Conservation (phyloP, 2,329 filamentous ascomycete genomes). For the Blastomyces gilchristii region DNA sequence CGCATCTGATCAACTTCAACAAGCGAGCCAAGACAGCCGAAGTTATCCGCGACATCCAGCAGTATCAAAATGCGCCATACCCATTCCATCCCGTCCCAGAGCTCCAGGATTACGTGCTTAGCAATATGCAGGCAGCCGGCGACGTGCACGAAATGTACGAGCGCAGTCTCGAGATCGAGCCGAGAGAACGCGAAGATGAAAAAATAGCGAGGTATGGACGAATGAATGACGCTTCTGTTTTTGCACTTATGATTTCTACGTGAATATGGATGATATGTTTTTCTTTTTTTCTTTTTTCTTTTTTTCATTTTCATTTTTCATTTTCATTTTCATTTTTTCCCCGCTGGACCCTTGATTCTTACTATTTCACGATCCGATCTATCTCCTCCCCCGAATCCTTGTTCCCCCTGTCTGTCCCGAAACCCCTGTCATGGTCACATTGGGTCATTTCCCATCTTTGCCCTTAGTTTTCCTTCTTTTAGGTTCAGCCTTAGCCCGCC, state of each 20-base stretch:
- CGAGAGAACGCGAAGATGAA: slow-evolving; percentile 92
- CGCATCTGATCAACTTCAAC: slow-evolving; percentile 94
- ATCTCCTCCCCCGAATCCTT: background rate
- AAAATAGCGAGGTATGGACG: slow-evolving; percentile 82
- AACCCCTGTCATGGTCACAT: background rate
- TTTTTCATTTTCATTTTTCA: background rate
- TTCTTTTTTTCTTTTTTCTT: slow-evolving; percentile 12
- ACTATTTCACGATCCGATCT: background rate
- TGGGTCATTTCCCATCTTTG: background rate
- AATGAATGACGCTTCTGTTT: slow-evolving; percentile 15
- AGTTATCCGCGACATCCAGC: slow-evolving; percentile 95
- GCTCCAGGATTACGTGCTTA: slow-evolving; percentile 91
- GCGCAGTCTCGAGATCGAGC: slow-evolving; percentile 85
- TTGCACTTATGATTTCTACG: slow-evolving; percentile 11
- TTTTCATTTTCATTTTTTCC: background rate
- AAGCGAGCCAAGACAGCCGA: slow-evolving; percentile 97
- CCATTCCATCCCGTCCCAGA: slow-evolving; percentile 79
- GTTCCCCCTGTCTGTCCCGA: background rate
- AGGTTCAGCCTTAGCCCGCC: background rate
- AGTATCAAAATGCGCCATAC: slow-evolving; percentile 98
- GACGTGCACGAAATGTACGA: slow-evolving; percentile 99
- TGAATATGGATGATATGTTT: slow-evolving; percentile 11
- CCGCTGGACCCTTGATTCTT: background rate
- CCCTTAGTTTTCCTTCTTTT: background rate
- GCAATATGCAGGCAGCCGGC: slow-evolving; percentile 88